These are phyloP conservation scores for Bipolaris bicolor DNA, from an alignment of 2,329 filamentous ascomycete species.

Conservation along the genomic window DNA sequence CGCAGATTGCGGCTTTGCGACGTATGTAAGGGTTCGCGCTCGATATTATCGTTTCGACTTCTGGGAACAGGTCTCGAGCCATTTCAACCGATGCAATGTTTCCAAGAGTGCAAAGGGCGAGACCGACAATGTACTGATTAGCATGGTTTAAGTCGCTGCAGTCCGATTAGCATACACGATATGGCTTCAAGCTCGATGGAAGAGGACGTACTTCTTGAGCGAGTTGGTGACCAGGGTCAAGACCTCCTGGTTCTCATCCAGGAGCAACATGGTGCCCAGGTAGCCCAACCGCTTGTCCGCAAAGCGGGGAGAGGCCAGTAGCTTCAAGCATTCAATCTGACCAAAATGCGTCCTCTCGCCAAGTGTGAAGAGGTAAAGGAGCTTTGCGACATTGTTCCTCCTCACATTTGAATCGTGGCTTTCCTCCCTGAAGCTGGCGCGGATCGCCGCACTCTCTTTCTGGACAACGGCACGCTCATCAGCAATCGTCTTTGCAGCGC, in stretches of 20 bases:
- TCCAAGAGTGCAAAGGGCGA: constrained; percentile 92
- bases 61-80: constrained; percentile 94
- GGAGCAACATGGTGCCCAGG: constrained; percentile 89
- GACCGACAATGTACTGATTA: constrained; percentile 97
- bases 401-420: constrained; percentile 88
- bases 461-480: constrained; percentile 98
- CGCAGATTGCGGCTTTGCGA: constrained; percentile 95
- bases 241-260: constrained; percentile 99
- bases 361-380: constrained; percentile 96
- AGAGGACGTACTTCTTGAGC: constrained; percentile 80
- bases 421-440: constrained; percentile 97
- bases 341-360: constrained; percentile 98
- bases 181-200: too few species aligned
- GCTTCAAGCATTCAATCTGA: constrained; percentile 98
- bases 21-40: constrained; percentile 98
- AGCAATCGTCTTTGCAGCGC: constrained; percentile 97
- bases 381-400: constrained; percentile 98
- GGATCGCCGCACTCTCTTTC: constrained; percentile 97
- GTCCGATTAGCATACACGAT: constrained; percentile 20
- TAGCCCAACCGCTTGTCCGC: constrained; percentile 97
- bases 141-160: constrained; percentile 90
- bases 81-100: constrained; percentile 99
- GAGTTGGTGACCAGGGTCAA: constrained; percentile 97
- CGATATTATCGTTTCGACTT: constrained; percentile 89
- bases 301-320: constrained; percentile 94